Conservation (phyloP, 1,139 yeast genomes). For the Yamadazyma blattariae region DNA sequence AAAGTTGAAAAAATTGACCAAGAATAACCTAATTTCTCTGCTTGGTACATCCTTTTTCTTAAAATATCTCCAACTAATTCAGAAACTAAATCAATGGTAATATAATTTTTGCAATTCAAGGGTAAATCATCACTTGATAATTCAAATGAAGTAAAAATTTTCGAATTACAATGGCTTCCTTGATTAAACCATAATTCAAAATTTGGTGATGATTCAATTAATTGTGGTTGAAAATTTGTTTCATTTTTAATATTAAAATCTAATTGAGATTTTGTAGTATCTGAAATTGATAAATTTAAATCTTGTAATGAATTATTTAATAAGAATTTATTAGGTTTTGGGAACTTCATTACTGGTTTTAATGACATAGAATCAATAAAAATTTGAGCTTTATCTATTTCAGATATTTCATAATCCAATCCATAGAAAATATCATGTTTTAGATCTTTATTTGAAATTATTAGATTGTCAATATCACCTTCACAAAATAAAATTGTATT, state of each 20-base stretch:
- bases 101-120: constrained; percentile 5
- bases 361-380: constrained; percentile 1
- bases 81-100: constrained; percentile 46
- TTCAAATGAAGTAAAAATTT: constrained; percentile 43
- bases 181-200: constrained; percentile 51
- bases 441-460: not conserved
- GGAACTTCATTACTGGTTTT: constrained; percentile 3
- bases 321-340: constrained; percentile 4
- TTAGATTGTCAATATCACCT: not conserved
- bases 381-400: constrained; percentile 9
- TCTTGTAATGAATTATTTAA: constrained; percentile 4
- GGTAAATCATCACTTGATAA: constrained; percentile 13
- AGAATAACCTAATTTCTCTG: constrained; percentile 49
- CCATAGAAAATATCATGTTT: constrained; percentile 16
- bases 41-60: constrained; percentile 42
- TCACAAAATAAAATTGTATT: constrained; percentile 9
- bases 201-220: constrained; percentile 7
- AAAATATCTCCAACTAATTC: constrained; percentile 42
- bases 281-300: constrained; percentile 2
- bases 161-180: constrained; percentile 24
- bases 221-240: constrained; percentile 4
- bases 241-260: constrained; percentile 7
- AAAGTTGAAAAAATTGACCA: constrained; percentile 54
- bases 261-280: constrained; percentile 1
- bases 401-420: constrained; percentile 16